Base-by-base conservation (phyloP, 1,284 basidiomycete species). In the Cystobasidiaceae sp. region DNA sequence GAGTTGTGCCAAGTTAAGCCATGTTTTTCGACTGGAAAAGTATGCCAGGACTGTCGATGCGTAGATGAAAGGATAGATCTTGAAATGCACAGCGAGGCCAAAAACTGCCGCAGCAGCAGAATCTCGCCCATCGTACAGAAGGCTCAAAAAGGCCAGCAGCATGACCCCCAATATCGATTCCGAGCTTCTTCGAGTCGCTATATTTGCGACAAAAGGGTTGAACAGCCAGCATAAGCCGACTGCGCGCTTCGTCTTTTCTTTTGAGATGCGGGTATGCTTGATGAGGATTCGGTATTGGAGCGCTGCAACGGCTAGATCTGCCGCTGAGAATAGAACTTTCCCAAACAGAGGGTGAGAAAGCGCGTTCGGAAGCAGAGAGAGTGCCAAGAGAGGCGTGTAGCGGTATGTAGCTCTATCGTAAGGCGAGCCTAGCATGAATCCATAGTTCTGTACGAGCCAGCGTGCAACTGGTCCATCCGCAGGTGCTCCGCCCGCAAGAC, bases 11-110 rank as follows among this genome's bases (percentile, higher is more conserved):
- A 62, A 48, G 66, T 83, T 88, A 25, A 69, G n/a, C 1, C 54
- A 27, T 13, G 30, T 21, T 3, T n/a, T n/a, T 19, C 25, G 27
- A 8, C 19, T 48, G 3, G 67, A 45, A 0, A 96, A 80, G 28
- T 84, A 83, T 0, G 85, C 81, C 52, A 93, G 79, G 67, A 92
- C 85, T 27, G 86, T 83, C 15, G 88, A 81, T 0, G 87, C 89
- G 75, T 97, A 97, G 69, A 98, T 85, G 72, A 91, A 81, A 0
- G 96, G 96, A 74, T 93, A 98, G 63, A 97, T 89, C 78, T 97
- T 97, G 88, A 90, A 93, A 73, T 93, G 90, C 0, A 90, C 85
- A 59, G 88, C 86, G 34, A 91, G 69, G 0, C 90, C 93, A 27
- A 93, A 80, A 49, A 86, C 72, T 0, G 87, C 71, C 0, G 90